A percentile compares a stretch with the other conserved stretches of the same genome.
phyloP scores from a whole-genome alignment of 495 filamentous ascomycete genomes.

The Neurospora cerealis region DNA sequence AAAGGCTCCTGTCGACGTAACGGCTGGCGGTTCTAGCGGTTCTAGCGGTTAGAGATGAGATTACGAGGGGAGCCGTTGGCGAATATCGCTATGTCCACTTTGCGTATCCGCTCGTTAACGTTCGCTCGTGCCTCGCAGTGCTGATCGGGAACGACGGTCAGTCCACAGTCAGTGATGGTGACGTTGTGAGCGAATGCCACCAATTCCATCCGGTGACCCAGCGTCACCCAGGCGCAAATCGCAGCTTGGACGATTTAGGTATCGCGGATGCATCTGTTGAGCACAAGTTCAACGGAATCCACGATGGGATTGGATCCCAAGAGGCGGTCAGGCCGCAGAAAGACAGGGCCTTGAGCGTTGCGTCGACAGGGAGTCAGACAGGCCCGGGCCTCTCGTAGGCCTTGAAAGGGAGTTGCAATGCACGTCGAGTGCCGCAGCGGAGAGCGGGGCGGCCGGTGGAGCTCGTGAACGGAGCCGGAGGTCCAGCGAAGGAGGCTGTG shows the following conservation, averaged over 20 bases:
- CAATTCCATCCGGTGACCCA: neutral
- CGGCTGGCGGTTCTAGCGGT: neutral
- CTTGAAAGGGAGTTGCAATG: neutral
- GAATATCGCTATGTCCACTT: neutral
- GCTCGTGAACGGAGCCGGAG: neutral
- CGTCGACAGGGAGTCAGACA: neutral
- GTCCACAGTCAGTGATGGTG: neutral
- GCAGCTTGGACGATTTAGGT: neutral
- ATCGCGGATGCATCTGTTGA: neutral
- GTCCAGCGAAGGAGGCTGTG: neutral
- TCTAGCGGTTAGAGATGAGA: neutral
- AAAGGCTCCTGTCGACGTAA: neutral
- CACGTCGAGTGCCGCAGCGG: neutral
- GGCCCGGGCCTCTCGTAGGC: neutral
- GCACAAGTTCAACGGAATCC: neutral
- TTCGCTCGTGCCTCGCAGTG: neutral
- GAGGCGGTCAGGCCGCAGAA: neutral
- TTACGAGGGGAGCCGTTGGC: neutral
- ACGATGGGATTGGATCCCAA: neutral
- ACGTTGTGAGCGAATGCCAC: neutral
- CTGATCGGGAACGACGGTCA: neutral
- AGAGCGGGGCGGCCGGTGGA: neutral
- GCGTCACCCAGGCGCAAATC: neutral
- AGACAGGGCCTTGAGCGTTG: neutral
- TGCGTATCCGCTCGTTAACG: neutral